Conservation (phyloP, 352 stramenopile genomes). For the Phytophthora kernoviae region DNA sequence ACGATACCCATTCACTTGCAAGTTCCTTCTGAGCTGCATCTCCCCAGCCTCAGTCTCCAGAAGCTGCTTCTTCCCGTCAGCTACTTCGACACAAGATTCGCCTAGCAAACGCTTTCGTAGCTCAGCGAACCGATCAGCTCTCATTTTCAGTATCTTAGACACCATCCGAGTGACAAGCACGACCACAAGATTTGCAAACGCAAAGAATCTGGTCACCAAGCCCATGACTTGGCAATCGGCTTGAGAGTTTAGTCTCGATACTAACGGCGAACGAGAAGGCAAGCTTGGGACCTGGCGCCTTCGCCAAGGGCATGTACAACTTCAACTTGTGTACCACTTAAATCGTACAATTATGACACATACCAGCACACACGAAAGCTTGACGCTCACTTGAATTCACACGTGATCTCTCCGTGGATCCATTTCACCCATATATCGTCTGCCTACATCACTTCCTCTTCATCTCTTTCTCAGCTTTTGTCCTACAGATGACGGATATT, state of each 20-base stretch:
- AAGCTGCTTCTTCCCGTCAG: conserved; percentile 14
- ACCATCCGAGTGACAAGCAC: conserved; percentile 15
- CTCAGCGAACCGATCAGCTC: conserved; percentile 1
- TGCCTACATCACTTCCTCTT: conserved; percentile 2
- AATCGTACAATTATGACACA: conserved; percentile 13
- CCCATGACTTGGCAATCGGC: conserved; percentile 20
- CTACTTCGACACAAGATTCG: conserved; percentile 16
- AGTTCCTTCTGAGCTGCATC: conserved; percentile 11
- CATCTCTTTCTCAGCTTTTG: conserved; percentile 2
- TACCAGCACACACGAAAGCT: neutral
- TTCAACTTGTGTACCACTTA: conserved; percentile 28
- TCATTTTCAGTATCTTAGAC: conserved; percentile 20
- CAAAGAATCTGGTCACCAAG: conserved; percentile 31
- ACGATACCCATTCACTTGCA: conserved; percentile 5
- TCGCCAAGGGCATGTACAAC: conserved; percentile 14
- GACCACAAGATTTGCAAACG: conserved; percentile 23
- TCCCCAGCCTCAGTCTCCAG: conserved; percentile 13
- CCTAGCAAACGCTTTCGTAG: conserved; percentile 9
- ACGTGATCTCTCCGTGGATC: conserved; percentile 5
- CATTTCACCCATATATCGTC: conserved; percentile 1
- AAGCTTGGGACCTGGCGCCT: conserved; percentile 20
- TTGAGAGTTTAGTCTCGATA: neutral
- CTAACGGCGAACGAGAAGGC: neutral
- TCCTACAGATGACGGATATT: conserved; percentile 4
- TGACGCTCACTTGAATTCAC: neutral